Percentiles rank a stretch among this genome's conserved stretches.
Conservation (phyloP, 257 asterid species). For the Craterostigma plantagineum region DNA sequence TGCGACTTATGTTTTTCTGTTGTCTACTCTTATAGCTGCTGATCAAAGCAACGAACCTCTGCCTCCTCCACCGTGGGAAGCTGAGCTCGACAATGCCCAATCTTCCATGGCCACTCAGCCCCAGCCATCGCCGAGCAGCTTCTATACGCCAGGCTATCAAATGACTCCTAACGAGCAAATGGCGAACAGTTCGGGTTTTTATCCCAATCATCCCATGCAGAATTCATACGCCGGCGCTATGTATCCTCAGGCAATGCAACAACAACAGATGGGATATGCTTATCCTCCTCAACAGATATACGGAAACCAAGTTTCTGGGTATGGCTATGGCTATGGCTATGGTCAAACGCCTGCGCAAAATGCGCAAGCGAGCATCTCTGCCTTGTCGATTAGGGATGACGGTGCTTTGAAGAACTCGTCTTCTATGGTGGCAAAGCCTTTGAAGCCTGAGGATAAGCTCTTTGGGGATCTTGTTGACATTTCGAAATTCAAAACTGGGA, state of each 20-base stretch:
- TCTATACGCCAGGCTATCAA: conserved; percentile 21
- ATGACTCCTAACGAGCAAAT: conserved; percentile 21
- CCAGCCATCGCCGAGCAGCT: conserved; percentile 13
- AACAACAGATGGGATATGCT: conserved; percentile 15
- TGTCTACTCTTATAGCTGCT: neutral
- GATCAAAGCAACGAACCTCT: conserved; percentile 21
- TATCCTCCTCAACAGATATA: conserved; percentile 31
- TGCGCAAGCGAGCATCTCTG: conserved; percentile 36
- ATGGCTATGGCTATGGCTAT: conserved; percentile 26
- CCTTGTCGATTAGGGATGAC: conserved; percentile 42
- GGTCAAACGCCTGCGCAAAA: conserved; percentile 41
- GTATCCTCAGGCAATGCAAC: conserved; percentile 29
- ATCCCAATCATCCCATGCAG: conserved; percentile 2
- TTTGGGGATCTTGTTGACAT: conserved; percentile 73
- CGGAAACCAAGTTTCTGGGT: conserved; percentile 32
- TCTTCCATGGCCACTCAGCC: conserved; percentile 21
- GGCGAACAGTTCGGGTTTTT: conserved; percentile 1
- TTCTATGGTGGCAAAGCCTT: conserved; percentile 36
- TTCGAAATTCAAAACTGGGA: conserved; percentile 33
- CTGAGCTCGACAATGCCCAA: conserved; percentile 25
- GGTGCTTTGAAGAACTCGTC: conserved; percentile 18
- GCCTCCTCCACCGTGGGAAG: conserved; percentile 90
- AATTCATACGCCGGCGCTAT: conserved; percentile 18
- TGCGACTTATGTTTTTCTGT: neutral
- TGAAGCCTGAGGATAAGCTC: conserved; percentile 57